These are phyloP conservation scores for Clonostachys rhizophaga DNA, from an alignment of 2,329 filamentous ascomycete species.

Conservation along the genomic window DNA sequence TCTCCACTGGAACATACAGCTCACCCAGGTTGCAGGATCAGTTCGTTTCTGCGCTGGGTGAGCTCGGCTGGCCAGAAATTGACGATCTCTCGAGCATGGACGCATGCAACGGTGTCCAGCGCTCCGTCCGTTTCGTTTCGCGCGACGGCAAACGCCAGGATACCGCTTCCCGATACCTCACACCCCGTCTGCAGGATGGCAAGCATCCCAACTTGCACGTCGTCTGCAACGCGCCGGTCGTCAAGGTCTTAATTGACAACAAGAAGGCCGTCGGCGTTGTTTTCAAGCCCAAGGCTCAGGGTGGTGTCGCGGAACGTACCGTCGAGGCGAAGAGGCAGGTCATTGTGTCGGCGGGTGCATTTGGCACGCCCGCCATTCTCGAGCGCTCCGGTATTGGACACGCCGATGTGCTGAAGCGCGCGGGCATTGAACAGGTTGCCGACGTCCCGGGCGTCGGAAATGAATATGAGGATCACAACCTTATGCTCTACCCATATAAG, in stretches of 20 bases:
- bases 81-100: constrained; percentile 44
- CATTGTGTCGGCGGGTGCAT: constrained; percentile 30
- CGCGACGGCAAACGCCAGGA: constrained; percentile 52
- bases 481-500: constrained; percentile 46
- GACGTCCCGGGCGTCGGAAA: constrained; percentile 13
- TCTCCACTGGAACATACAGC: constrained; percentile 39
- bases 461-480: constrained; percentile 42
- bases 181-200: constrained; percentile 18
- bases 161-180: constrained; percentile 43
- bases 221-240: constrained; percentile 50
- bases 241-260: constrained; percentile 31
- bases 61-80: constrained; percentile 38
- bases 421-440: constrained; percentile 9
- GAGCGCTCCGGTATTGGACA: constrained; percentile 47
- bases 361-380: constrained; percentile 39
- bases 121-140: constrained; percentile 16
- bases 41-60: constrained; percentile 36
- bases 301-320: neutral
- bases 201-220: constrained; percentile 55
- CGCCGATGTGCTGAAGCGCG: constrained; percentile 12
- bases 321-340: constrained; percentile 41
- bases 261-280: neutral
- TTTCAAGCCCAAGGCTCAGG: neutral
- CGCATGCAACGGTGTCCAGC: constrained; percentile 21
- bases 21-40: constrained; percentile 29